A percentile compares a stretch with the other conserved stretches of the same genome.
These are phyloP conservation scores for Malus sylvestris DNA, from an alignment of 306 rosid species.

Conservation along the genomic window DNA sequence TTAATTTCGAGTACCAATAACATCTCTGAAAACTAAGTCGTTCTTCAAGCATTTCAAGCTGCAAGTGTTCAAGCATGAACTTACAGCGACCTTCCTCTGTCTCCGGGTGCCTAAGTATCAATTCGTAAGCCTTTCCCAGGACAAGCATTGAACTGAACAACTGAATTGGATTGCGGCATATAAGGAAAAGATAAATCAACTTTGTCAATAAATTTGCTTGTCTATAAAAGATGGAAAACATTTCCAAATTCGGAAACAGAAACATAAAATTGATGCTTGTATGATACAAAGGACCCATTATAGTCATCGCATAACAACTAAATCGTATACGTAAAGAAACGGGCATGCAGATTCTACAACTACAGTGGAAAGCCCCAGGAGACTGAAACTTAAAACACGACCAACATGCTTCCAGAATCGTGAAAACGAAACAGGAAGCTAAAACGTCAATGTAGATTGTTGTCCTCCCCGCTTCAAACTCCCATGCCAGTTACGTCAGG, in stretches of 20 bases:
- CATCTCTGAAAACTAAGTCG: too few species aligned
- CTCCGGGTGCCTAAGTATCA: neutral
- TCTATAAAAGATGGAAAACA: neutral
- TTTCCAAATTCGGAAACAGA: neutral
- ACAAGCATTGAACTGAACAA: neutral
- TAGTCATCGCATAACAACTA: constrained; percentile 2
- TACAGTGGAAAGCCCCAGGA: neutral
- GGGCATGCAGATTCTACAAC: neutral
- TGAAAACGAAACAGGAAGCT: constrained; percentile 5
- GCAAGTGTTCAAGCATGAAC: neutral
- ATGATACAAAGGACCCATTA: neutral
- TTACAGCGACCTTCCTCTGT: neutral
- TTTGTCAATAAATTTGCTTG: neutral
- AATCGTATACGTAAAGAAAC: constrained; percentile 1
- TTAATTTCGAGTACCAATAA: too few species aligned
- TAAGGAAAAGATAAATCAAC: neutral
- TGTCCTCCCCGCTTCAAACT: constrained; percentile 33
- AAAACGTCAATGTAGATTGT: constrained; percentile 28
- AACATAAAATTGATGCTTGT: constrained; percentile 7
- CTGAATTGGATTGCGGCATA: neutral
- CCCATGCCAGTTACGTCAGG: constrained; percentile 45
- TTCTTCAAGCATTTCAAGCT: too few species aligned
- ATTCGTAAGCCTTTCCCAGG: neutral
- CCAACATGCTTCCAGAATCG: constrained; percentile 1
- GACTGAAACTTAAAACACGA: constrained; percentile 8